Conservation (phyloP, 2,329 filamentous ascomycete genomes). For the Fusarium sp. region DNA sequence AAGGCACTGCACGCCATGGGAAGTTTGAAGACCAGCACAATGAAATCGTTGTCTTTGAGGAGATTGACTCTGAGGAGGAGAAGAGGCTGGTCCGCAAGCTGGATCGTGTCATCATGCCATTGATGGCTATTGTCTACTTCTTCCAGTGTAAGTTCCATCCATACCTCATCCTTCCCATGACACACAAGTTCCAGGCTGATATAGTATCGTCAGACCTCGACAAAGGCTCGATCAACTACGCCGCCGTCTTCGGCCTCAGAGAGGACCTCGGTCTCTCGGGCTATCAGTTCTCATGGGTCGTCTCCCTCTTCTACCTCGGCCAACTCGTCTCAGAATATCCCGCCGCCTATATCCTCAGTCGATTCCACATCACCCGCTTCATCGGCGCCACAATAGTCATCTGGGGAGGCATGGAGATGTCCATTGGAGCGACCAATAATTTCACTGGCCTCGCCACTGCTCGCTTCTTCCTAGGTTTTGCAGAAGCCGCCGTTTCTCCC, state of each 20-base stretch:
- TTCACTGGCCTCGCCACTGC: slow-evolving; percentile 41
- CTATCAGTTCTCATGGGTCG: slow-evolving; percentile 25
- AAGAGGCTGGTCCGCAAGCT: slow-evolving; percentile 29
- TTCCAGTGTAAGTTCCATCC: slow-evolving; percentile 30
- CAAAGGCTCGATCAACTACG: slow-evolving; percentile 35
- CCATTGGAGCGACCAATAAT: slow-evolving; percentile 34
- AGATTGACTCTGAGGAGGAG: slow-evolving; percentile 34
- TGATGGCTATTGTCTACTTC: slow-evolving; percentile 37
- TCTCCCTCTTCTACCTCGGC: slow-evolving; percentile 37
- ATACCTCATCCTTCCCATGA: not conserved
- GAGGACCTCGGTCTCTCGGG: slow-evolving; percentile 22
- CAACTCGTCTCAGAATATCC: slow-evolving; percentile 33
- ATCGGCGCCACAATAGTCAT: slow-evolving; percentile 41
- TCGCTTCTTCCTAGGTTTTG: slow-evolving; percentile 48
- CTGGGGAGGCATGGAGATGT: slow-evolving; percentile 45
- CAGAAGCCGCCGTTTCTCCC: slow-evolving; percentile 48
- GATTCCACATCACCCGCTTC: slow-evolving; percentile 30
- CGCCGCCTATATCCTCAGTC: slow-evolving; percentile 31
- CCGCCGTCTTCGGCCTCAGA: slow-evolving; percentile 32
- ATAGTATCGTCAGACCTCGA: slow-evolving; percentile 25
- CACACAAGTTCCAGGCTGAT: not conserved
- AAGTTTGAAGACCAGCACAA: slow-evolving; percentile 14
- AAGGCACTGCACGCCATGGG: slow-evolving; percentile 11
- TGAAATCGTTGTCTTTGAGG: slow-evolving; percentile 29
- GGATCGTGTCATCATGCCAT: slow-evolving; percentile 30